A percentile compares a stretch with the other conserved stretches of the same genome.
Evolutionary conservation across 106 monocot species (phyloP).

Genomic region (Dendrobium nobile): DNA sequence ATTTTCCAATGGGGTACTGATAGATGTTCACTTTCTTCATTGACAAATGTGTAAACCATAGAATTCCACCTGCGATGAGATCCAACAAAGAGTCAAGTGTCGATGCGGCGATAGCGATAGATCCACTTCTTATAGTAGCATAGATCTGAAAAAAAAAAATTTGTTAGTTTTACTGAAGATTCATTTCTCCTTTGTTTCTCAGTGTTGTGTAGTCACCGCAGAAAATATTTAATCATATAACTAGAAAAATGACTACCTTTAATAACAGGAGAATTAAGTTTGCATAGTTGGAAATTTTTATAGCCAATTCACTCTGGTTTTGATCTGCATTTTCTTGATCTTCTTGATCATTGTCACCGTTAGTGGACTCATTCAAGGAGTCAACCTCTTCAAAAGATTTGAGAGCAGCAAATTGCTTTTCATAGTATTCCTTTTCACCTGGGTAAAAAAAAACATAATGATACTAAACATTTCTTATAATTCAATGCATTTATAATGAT

Average conservation of each 20-base stretch:
- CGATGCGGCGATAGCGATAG: slow-evolving; percentile 89
- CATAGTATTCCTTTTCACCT: slow-evolving; percentile 92
- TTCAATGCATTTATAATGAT: neutral
- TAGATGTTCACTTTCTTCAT: slow-evolving; percentile 91
- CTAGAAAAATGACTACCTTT: slow-evolving; percentile 46
- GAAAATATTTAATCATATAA: neutral
- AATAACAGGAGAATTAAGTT: slow-evolving; percentile 64
- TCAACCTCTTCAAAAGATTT: slow-evolving; percentile 86
- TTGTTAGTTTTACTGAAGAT: no score
- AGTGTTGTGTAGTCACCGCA: neutral
- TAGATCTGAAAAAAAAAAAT: slow-evolving; percentile 42
- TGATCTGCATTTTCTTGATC: slow-evolving; percentile 31
- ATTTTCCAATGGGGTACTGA: slow-evolving; percentile 87
- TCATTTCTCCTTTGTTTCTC: neutral
- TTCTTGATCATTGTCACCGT: slow-evolving; percentile 26
- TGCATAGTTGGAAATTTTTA: slow-evolving; percentile 88
- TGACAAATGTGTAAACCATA: slow-evolving; percentile 84
- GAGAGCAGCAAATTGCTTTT: slow-evolving; percentile 76
- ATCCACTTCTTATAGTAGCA: slow-evolving; percentile 79
- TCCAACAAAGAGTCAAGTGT: slow-evolving; percentile 93
- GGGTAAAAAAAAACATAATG: neutral
- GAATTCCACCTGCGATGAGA: slow-evolving; percentile 91
- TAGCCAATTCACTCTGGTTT: slow-evolving; percentile 57
- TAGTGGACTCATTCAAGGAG: slow-evolving; percentile 13
- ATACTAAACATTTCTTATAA: neutral